Conservation (phyloP, 768 basidiomycete species). For the Russula emetica region DNA sequence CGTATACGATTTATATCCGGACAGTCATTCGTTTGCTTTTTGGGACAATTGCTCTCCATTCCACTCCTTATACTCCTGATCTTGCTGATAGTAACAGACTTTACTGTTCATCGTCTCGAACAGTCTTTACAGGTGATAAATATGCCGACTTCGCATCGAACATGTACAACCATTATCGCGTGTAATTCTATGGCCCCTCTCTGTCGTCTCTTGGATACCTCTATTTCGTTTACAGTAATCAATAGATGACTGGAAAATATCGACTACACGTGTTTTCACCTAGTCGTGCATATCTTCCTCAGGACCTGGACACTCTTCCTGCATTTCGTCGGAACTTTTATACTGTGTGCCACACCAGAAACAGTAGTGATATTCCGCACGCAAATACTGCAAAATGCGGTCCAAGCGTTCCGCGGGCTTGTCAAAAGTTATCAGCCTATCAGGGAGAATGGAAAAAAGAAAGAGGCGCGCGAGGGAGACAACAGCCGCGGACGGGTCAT, state of each 20-base stretch:
- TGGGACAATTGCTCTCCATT: conserved; percentile 14
- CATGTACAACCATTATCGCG: conserved; percentile 19
- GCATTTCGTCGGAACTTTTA: conserved; percentile 54
- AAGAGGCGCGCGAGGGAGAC: conserved; percentile 19
- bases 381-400: conserved; percentile 68
- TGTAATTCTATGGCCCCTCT: conserved; percentile 18
- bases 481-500: not conserved
- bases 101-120: conserved; percentile 13
- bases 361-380: conserved; percentile 68
- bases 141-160: conserved; percentile 7
- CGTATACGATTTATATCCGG: conserved; percentile 4
- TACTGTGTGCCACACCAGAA: conserved; percentile 89
- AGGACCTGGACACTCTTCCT: conserved; percentile 63
- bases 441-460: not conserved
- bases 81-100: conserved; percentile 7
- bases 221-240: conserved; percentile 2
- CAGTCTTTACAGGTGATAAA: conserved; percentile 15
- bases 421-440: not conserved
- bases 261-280: conserved; percentile 24
- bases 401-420: conserved; percentile 70
- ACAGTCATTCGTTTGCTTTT: not conserved
- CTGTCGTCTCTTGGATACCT: conserved; percentile 5
- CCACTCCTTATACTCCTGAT: conserved; percentile 3
- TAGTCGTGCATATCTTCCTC: conserved; percentile 79
- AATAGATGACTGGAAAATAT: conserved; percentile 1